These are phyloP conservation scores for Datura wrightii DNA, from an alignment of 257 asterid genomes.

Conservation along the genomic window DNA sequence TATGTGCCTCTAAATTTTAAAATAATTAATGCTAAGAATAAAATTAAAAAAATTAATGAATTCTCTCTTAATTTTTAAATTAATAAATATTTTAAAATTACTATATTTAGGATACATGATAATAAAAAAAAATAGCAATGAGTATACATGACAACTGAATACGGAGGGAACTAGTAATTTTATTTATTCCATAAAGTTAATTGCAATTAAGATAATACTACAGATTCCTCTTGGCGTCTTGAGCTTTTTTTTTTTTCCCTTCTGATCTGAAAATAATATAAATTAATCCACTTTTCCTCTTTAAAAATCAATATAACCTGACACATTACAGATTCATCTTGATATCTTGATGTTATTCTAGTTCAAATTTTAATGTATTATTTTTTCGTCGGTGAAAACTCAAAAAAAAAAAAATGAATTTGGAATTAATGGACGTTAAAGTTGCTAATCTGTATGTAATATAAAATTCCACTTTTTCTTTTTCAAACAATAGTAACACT, in stretches of 20 bases:
- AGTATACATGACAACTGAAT: too few species aligned
- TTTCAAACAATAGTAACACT: not conserved
- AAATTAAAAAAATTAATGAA: too few species aligned
- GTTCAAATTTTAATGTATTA: not conserved
- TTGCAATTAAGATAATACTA: not conserved
- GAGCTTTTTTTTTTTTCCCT: not conserved
- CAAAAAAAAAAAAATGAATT: not conserved
- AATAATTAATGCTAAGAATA: too few species aligned
- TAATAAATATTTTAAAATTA: too few species aligned
- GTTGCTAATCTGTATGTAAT: too few species aligned
- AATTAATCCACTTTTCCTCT: slow-evolving; percentile 5
- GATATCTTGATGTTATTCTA: not conserved
- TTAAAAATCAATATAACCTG: not conserved
- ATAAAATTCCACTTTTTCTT: not conserved
- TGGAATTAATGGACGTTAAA: slow-evolving; percentile 19
- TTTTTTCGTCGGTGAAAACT: not conserved
- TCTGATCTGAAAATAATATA: slow-evolving; percentile 20
- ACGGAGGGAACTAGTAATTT: not conserved
- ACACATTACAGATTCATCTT: not conserved
- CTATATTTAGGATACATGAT: too few species aligned
- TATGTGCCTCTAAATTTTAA: too few species aligned
- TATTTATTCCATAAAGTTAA: not conserved
- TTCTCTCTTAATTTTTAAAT: too few species aligned
- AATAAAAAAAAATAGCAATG: too few species aligned
- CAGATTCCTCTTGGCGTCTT: not conserved